Base-by-base conservation (phyloP, 768 basidiomycete genomes). In the Serendipita vermifera region DNA sequence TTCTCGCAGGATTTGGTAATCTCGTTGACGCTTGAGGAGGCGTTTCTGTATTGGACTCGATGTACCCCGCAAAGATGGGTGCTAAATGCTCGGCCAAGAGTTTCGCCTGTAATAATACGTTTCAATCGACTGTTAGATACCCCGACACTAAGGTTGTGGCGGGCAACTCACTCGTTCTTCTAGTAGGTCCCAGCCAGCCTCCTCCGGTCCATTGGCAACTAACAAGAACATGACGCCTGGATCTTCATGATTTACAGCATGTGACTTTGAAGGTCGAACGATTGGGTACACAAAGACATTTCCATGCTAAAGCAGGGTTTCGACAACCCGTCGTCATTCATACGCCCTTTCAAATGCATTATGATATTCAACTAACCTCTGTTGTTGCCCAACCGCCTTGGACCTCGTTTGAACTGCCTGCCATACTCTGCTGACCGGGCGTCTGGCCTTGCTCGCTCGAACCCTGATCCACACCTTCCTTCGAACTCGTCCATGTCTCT, bases 51-150 rank as follows among this genome's bases (percentile, higher is more conserved):
- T n/a, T n/a, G n/a, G 24, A 15, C 5, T 51, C 46, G 46, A 31
- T 51, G 46, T 51, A 51, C 29, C 29, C 46, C 29, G 46, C 46
- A 29, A 51, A 51, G 11, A 29, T 51, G 15, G 46, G 46, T 31
- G 46, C 17, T 31, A 51, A 31, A 31, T 29, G 46, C n/a, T 20
- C 0, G 17, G 24, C 46, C 22, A 51, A 7, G 9, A 26, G 5
- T 31, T 27, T 51, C 24, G 46, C 46, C 46, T 51, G 46, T 20
- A 9, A n/a, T n/a, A n/a, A n/a, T n/a, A n/a, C n/a, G n/a, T n/a
- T n/a, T n/a, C n/a, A n/a, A n/a, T n/a, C n/a, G n/a, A n/a, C n/a
- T n/a, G n/a, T n/a, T n/a, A n/a, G n/a, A n/a, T n/a, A n/a, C n/a
- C n/a, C n/a, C n/a, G n/a, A n/a, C n/a, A n/a, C n/a, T n/a, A n/a